Base-by-base conservation (phyloP, 2,329 filamentous ascomycete genomes). In the Penicillium paneum region DNA sequence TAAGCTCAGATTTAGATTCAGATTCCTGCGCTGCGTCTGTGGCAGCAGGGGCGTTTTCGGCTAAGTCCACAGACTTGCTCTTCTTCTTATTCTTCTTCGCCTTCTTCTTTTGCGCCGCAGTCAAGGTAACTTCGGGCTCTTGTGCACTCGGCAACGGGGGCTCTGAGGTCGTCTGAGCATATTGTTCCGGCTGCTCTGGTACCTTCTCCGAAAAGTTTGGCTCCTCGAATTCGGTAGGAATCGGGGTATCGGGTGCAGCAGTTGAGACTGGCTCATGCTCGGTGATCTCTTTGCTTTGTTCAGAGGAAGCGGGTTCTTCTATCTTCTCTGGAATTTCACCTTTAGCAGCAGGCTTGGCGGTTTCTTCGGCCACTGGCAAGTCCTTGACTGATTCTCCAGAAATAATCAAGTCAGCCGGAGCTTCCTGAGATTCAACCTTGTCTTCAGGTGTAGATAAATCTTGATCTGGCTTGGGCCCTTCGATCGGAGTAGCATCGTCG, bases 21-120 rank as follows among this genome's bases (percentile, higher is more conserved):
- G 42, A 34, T 17, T 55, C 51, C n/a, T 57, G 42, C 6, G 43
- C n/a, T 19, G 21, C 17, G 28, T 60, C 53, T 2, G 36, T 31
- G n/a, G 49, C 28, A 34, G 40, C 17, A 40, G 56, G 26, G 8
- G 44, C 35, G 15, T 59, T 56, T 26, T 56, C 51, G 10, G 32
- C 56, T 40, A 56, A 51, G 28, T 64, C 62, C 21, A 59, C 49
- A n/a, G 63, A 63, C 28, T 63, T 60, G 28, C 52, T 54, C 48
- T 63, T 65, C 51, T 63, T 64, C 50, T 65, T 65, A 35, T 61
- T 63, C 45, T 62, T 64, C 56, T 62, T 64, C 28, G 56, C 56
- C 52, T 64, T 61, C 54, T 65, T 59, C 34, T 58, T 64, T 21
- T 50, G 47, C 15, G 38, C 47, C 2, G 58, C 55, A 15, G 63